These are phyloP conservation scores for Stephania japonica DNA, from an alignment of 164 flowering plant genomes.

Conservation along the genomic window DNA sequence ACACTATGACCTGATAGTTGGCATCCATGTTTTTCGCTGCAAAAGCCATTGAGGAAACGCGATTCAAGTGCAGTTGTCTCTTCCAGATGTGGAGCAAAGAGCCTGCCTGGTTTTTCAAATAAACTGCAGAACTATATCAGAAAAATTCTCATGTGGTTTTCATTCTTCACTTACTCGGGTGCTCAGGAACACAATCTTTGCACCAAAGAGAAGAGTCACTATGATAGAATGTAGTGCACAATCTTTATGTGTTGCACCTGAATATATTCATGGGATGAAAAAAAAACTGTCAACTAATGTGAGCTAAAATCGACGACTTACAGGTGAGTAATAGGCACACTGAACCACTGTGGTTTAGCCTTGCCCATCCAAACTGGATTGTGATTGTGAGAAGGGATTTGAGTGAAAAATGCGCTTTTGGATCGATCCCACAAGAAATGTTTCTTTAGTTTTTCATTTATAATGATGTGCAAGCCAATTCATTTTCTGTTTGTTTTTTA, in stretches of 20 bases:
- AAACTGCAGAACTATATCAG: neutral
- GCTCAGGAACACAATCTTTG: neutral
- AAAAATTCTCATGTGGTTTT: neutral
- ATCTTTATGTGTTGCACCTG: neutral
- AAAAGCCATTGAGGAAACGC: neutral
- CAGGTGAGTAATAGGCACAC: too few relatives aligned
- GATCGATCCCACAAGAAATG: too few relatives aligned
- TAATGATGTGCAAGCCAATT: too few relatives aligned
- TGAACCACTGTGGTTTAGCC: too few relatives aligned
- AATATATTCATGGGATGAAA: too few relatives aligned
- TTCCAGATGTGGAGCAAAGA: neutral
- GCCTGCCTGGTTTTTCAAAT: neutral
- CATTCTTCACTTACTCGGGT: neutral
- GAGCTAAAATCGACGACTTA: too few relatives aligned
- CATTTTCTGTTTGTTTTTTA: too few relatives aligned
- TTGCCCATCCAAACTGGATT: too few relatives aligned
- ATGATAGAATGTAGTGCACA: neutral
- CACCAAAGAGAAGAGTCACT: neutral
- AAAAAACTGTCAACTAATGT: too few relatives aligned
- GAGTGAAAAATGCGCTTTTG: too few relatives aligned
- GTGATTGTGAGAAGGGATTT: too few relatives aligned
- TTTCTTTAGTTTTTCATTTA: too few relatives aligned
- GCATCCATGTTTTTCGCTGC: neutral
- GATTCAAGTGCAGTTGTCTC: neutral
- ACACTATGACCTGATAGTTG: conserved; percentile 17